phyloP scores from a whole-genome alignment of 805 yeast genomes.

The Suhomyces vadensis region DNA sequence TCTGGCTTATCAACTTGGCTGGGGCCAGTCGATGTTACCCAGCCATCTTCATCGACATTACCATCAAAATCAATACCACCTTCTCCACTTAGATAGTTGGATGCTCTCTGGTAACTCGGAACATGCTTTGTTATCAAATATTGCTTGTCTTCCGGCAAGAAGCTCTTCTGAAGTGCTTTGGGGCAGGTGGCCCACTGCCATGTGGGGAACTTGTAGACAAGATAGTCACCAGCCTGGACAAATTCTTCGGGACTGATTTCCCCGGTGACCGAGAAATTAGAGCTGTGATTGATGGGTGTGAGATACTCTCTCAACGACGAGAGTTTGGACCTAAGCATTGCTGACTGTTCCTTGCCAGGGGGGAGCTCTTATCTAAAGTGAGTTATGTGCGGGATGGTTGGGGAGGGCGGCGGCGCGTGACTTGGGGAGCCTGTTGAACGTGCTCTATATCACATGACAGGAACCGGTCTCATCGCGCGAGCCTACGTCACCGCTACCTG shows the following conservation, averaged over 20 bases:
- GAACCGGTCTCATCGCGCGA: conserved; percentile 1
- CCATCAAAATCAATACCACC: conserved; percentile 37
- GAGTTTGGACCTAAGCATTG: conserved; percentile 63
- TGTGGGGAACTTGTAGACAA: conserved; percentile 90
- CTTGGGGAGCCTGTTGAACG: too few species aligned
- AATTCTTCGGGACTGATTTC: conserved; percentile 96
- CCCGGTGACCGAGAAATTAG: conserved; percentile 84
- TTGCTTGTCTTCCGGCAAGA: conserved; percentile 85
- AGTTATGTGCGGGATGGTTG: neutral
- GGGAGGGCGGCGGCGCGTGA: neutral
- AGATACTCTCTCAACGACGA: conserved; percentile 87
- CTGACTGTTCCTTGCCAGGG: neutral
- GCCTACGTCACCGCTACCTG: neutral
- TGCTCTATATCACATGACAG: neutral
- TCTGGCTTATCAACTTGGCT: neutral
- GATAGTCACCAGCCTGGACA: conserved; percentile 89
- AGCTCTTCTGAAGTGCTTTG: conserved; percentile 50
- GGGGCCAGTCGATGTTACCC: conserved; percentile 42
- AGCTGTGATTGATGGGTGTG: conserved; percentile 86
- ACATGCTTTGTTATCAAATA: conserved; percentile 86
- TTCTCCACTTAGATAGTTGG: conserved; percentile 48
- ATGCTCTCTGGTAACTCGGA: conserved; percentile 78
- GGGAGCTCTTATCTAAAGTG: conserved; percentile 3
- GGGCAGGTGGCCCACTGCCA: conserved; percentile 78
- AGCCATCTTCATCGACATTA: conserved; percentile 48